These are phyloP conservation scores for Cordyceps farinosa DNA, from an alignment of 2,329 filamentous ascomycete species.

Conservation along the genomic window DNA sequence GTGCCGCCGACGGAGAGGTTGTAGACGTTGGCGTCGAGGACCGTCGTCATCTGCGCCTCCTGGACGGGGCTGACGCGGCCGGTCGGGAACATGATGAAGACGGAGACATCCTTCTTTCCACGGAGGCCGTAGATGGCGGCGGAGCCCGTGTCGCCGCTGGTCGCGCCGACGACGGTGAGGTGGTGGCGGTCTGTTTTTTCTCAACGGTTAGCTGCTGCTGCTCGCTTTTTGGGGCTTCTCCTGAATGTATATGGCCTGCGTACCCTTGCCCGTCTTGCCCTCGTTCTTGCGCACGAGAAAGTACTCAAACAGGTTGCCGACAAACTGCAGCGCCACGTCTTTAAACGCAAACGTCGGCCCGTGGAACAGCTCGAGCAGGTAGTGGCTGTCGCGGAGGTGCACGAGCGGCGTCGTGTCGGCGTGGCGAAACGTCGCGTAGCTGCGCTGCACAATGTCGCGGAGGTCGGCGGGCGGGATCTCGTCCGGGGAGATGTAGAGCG, in stretches of 20 bases:
- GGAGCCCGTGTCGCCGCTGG: constrained; percentile 84
- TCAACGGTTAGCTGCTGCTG: not conserved
- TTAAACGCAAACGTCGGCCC: constrained; percentile 96
- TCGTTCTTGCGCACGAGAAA: constrained; percentile 72
- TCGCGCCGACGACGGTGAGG: constrained; percentile 81
- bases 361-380: constrained; percentile 92
- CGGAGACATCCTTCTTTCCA: constrained; percentile 94
- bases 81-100: constrained; percentile 92
- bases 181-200: constrained; percentile 62
- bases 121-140: constrained; percentile 93
- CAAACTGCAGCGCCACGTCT: constrained; percentile 87
- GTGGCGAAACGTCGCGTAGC: constrained; percentile 85
- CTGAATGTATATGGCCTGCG: not conserved
- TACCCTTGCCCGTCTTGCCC: constrained; percentile 58
- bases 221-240: not conserved
- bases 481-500: constrained; percentile 76
- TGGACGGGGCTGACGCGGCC: constrained; percentile 89
- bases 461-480: constrained; percentile 82
- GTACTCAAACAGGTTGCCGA: constrained; percentile 95
- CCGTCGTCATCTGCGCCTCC: constrained; percentile 96
- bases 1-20: constrained; percentile 86
- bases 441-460: constrained; percentile 75
- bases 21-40: constrained; percentile 86
- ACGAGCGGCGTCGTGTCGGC: constrained; percentile 75
- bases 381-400: constrained; percentile 70